Percentiles rank a stretch among this genome's conserved stretches.
phyloP scores from a whole-genome alignment of 2,329 filamentous ascomycete genomes.

The Elsinoe batatas region DNA sequence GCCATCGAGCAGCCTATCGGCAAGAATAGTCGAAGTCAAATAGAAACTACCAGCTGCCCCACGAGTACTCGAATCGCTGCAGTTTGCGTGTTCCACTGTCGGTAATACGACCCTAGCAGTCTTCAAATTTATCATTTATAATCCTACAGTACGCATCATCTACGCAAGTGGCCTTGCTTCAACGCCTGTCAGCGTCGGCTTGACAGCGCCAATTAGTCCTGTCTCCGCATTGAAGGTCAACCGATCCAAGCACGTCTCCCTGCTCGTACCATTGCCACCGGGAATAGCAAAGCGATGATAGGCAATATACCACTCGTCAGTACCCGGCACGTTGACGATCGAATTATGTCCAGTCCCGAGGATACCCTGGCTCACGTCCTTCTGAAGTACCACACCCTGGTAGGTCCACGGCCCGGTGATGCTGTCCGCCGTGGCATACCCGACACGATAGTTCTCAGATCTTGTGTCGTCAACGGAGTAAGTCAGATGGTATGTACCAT shows the following conservation, averaged over 20 bases:
- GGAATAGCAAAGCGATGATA: slow-evolving; percentile 42
- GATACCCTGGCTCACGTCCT: slow-evolving; percentile 34
- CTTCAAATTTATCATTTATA: no score
- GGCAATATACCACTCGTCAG: slow-evolving; percentile 42
- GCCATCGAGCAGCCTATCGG: no score
- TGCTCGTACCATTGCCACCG: slow-evolving; percentile 34
- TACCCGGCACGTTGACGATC: slow-evolving; percentile 38
- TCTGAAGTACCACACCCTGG: slow-evolving; percentile 36
- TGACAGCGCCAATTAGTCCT: slow-evolving; percentile 32
- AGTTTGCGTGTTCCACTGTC: no score
- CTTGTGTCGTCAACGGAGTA: slow-evolving; percentile 42
- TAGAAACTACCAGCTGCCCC: no score
- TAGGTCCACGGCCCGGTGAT: slow-evolving; percentile 38
- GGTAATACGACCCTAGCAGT: no score
- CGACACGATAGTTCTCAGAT: slow-evolving; percentile 38
- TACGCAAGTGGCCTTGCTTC: neutral
- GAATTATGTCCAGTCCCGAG: slow-evolving; percentile 39
- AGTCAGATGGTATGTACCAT: slow-evolving; percentile 39
- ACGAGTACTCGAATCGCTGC: no score
- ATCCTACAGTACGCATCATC: no score
- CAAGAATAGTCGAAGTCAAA: no score
- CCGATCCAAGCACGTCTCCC: slow-evolving; percentile 37
- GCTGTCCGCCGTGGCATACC: slow-evolving; percentile 35
- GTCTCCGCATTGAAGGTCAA: slow-evolving; percentile 29
- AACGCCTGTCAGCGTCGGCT: slow-evolving; percentile 28